phyloP scores from a whole-genome alignment of 163 green algal species.

The Scenedesmus sp. region DNA sequence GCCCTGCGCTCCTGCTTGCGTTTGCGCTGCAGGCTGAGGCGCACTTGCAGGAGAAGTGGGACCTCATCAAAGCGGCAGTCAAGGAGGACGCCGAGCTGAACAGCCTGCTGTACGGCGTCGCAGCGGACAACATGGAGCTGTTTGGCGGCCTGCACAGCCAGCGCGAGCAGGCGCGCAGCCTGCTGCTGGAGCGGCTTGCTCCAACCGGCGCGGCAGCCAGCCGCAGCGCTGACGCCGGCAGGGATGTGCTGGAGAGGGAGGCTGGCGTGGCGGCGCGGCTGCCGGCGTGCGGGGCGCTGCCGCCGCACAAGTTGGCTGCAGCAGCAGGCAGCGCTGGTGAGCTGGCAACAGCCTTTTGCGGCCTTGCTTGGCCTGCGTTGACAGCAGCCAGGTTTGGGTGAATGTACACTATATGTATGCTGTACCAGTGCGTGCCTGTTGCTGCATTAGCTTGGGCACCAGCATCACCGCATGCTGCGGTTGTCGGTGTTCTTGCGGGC shows the following conservation, averaged over 20 bases:
- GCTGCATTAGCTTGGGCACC: not conserved
- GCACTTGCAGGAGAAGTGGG: constrained; percentile 20
- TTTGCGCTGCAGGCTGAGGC: not conserved
- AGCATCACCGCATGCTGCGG: not conserved
- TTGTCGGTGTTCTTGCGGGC: not conserved
- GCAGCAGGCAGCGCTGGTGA: not conserved
- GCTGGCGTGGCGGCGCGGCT: not conserved
- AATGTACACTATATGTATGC: no score
- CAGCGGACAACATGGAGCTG: constrained; percentile 14
- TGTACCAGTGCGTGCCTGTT: no score
- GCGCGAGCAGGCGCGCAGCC: not conserved
- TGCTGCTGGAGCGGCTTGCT: not conserved
- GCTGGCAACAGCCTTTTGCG: not conserved
- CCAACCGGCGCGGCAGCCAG: not conserved
- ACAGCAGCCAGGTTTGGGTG: no score
- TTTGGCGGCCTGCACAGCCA: not conserved
- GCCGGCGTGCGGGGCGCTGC: not conserved
- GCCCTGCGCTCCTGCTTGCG: no score
- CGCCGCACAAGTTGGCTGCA: not conserved
- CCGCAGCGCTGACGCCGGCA: not conserved
- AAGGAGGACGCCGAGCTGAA: not conserved
- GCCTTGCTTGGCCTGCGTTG: no score
- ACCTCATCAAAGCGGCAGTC: not conserved
- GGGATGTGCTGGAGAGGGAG: constrained; percentile 7
- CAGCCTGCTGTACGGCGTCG: constrained; percentile 3